Evolutionary conservation across 2,329 filamentous ascomycete genomes (phyloP).

Genomic region (Pestalotiopsis sp.): DNA sequence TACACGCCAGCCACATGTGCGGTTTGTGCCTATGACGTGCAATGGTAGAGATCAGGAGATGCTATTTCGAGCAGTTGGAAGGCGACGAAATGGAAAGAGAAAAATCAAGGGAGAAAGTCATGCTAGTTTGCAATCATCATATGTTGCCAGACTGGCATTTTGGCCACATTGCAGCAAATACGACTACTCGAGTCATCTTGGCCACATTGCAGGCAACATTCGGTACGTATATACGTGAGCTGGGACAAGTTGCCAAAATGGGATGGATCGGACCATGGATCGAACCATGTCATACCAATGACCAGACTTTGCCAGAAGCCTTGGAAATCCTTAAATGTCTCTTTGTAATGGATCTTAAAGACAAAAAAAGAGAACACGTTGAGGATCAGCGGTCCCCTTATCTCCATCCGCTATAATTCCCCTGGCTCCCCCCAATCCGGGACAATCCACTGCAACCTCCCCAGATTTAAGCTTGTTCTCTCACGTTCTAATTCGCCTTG

Average conservation of each 20-base stretch:
- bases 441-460: slow-evolving; percentile 6
- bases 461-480: slow-evolving; percentile 9
- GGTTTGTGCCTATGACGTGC: slow-evolving; percentile 25
- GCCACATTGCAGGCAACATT: not conserved
- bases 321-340: not conserved
- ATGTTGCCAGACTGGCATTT: not conserved
- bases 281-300: slow-evolving; percentile 17
- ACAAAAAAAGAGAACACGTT: slow-evolving; percentile 18
- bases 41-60: not conserved
- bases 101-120: not conserved
- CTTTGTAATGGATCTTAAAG: slow-evolving; percentile 5
- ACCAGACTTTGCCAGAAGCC: not conserved
- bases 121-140: not conserved
- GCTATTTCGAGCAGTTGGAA: not conserved
- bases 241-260: slow-evolving; percentile 2
- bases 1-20: not conserved
- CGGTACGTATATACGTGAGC: not conserved
- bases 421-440: not conserved
- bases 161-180: slow-evolving; percentile 10
- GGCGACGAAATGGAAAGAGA: not conserved
- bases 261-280: slow-evolving; percentile 17
- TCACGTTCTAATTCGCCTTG: slow-evolving; percentile 4
- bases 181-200: not conserved
- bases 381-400: slow-evolving; percentile 1
- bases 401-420: slow-evolving; percentile 1